Percentiles rank a stretch among this genome's conserved stretches.
phyloP scores from a whole-genome alignment of 257 asterid genomes.

The Prunella vulgaris region DNA sequence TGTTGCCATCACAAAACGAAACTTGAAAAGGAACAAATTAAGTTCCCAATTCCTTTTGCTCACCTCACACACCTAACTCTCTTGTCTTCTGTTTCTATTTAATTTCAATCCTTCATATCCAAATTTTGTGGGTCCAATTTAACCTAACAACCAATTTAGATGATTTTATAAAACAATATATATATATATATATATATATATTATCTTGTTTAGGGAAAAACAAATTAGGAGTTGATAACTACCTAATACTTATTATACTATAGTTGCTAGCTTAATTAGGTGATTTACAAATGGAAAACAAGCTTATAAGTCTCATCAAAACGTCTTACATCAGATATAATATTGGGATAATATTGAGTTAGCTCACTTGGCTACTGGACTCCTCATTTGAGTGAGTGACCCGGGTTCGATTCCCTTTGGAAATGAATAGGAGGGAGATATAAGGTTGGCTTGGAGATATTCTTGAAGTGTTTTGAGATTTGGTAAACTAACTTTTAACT shows the following conservation, averaged over 20 bases:
- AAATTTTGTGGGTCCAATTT: background rate
- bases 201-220: background rate
- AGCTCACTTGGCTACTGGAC: too few relatives aligned
- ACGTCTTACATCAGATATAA: too few relatives aligned
- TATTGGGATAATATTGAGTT: too few relatives aligned
- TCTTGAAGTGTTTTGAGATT: too few relatives aligned
- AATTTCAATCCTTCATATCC: background rate
- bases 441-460: too few relatives aligned
- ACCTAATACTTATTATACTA: too few relatives aligned
- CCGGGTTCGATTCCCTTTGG: too few relatives aligned
- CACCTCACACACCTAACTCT: conserved; percentile 1
- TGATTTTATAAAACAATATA: background rate
- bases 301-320: too few relatives aligned
- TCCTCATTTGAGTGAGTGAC: too few relatives aligned
- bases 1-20: background rate
- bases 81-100: conserved; percentile 9
- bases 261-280: too few relatives aligned
- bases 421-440: too few relatives aligned
- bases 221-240: background rate
- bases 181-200: background rate
- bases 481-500: too few relatives aligned
- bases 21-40: background rate
- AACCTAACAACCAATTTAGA: background rate
- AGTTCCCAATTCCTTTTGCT: background rate
- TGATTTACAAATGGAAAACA: background rate